These are phyloP conservation scores for Liriodendron chinense DNA, from an alignment of 164 flowering plant species.

Conservation along the genomic window DNA sequence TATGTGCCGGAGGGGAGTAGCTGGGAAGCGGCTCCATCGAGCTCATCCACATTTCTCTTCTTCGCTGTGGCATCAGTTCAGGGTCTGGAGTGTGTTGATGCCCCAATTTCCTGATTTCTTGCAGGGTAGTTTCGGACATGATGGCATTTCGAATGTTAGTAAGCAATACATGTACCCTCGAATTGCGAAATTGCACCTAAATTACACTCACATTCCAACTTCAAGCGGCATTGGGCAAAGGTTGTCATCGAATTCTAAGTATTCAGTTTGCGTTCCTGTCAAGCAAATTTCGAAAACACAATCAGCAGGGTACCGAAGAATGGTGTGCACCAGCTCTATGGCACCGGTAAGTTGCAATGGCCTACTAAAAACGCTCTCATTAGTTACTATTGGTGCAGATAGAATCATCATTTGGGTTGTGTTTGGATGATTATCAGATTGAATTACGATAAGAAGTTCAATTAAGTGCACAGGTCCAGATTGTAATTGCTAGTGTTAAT, in stretches of 20 bases:
- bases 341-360: constrained; percentile 28
- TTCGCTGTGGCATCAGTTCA: background rate
- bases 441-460: too few relatives aligned
- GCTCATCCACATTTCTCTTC: background rate
- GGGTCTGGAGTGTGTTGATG: background rate
- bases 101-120: background rate
- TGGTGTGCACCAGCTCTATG: constrained; percentile 35
- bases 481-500: too few relatives aligned
- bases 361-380: background rate
- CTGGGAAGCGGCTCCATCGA: background rate
- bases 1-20: background rate
- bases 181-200: background rate
- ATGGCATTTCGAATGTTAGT: constrained; percentile 9
- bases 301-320: constrained; percentile 23
- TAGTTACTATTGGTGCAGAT: background rate
- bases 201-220: constrained; percentile 10
- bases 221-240: constrained; percentile 9
- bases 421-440: too few relatives aligned
- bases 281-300: constrained; percentile 17
- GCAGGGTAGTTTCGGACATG: constrained; percentile 20
- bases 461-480: too few relatives aligned
- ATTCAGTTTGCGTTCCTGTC: constrained; percentile 21
- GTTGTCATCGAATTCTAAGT: constrained; percentile 24
- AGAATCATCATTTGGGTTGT: background rate
- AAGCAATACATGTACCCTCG: constrained; percentile 11